Base-by-base conservation (phyloP, 2,329 filamentous ascomycete species). In the Colletotrichum endophyticum region DNA sequence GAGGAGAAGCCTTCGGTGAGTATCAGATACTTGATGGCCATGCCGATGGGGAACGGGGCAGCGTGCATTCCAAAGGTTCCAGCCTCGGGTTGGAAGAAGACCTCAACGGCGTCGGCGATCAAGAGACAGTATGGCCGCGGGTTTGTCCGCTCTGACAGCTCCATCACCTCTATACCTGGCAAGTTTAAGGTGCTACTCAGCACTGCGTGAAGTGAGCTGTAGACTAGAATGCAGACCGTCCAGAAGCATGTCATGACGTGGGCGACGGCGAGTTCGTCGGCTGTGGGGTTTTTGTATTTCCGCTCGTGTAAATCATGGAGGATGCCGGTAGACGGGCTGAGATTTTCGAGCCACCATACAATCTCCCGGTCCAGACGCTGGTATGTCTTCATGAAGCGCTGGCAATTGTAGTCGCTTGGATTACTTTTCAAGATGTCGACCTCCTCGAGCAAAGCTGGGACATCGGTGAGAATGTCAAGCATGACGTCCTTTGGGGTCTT, bases 401-500 rank as follows among this genome's bases (percentile, higher is more conserved):
- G 61, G 8, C 28, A 39, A 12, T 30, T 13, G 27, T n/a, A 19
- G 39, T 13, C 8, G 75, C 79, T 25, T 63, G 64, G 44, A 6
- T 53, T 53, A n/a, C 44, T 53, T n/a, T 75, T 67, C 66, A 84
- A 79, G 3, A 77, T 27, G 63, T 84, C 82, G 3, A 81, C 68
- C 27, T 80, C 77, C 44, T 81, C 79, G 11, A 83, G 76, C 11
- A 82, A 74, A 11, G 73, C 78, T 2, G 80, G 80, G 1, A 82
- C 76, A 8, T 84, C 82, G 12, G 80, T 80, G 9, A 84, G 64
- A 19, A 83, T 77, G 53, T 84, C 83, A 6, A 81, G 77, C 16
- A 84, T 76, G 27, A 81, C 78, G 66, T 85, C 83, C 32, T 81
- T 81, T 30, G 76, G 66, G 6, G 80, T 75, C 59, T 83, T 84